A percentile compares a stretch with the other conserved stretches of the same genome.
Conservation (phyloP, 2,329 filamentous ascomycete species). For the Fusarium praegraminearum region DNA sequence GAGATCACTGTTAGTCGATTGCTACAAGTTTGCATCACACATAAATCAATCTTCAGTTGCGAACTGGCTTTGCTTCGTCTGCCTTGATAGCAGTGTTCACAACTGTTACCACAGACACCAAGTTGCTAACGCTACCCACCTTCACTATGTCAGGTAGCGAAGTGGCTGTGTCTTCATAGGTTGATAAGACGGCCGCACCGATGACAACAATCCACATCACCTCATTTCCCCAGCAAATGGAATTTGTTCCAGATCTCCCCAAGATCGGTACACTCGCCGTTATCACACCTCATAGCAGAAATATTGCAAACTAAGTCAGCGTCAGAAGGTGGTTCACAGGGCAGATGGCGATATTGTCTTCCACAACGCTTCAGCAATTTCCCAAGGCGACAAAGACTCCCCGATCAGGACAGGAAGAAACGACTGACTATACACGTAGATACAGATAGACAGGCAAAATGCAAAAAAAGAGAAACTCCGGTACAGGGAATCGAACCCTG, state of each 20-base stretch:
- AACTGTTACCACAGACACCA: too few relatives aligned
- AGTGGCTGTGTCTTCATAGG: background rate
- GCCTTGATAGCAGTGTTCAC: too few relatives aligned
- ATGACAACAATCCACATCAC: background rate
- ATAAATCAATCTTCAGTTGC: background rate
- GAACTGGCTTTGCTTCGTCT: too few relatives aligned
- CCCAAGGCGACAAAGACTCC: too few relatives aligned
- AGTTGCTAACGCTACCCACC: background rate
- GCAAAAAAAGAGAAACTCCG: background rate
- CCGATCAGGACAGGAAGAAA: too few relatives aligned
- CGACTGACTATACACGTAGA: too few relatives aligned
- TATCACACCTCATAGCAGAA: background rate
- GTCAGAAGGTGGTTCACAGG: background rate
- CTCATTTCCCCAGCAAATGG: background rate
- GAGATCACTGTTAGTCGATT: too few relatives aligned
- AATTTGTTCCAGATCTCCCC: background rate
- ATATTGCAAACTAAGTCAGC: background rate
- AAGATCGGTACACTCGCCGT: background rate
- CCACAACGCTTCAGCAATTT: too few relatives aligned
- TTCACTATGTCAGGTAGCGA: background rate
- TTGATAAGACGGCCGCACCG: background rate
- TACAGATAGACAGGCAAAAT: too few relatives aligned
- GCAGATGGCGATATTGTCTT: background rate
- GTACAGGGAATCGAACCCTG: constrained; percentile 14
- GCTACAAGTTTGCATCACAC: background rate